phyloP scores from a whole-genome alignment of 352 stramenopile genomes.

The Phytophthora podocarpi region DNA sequence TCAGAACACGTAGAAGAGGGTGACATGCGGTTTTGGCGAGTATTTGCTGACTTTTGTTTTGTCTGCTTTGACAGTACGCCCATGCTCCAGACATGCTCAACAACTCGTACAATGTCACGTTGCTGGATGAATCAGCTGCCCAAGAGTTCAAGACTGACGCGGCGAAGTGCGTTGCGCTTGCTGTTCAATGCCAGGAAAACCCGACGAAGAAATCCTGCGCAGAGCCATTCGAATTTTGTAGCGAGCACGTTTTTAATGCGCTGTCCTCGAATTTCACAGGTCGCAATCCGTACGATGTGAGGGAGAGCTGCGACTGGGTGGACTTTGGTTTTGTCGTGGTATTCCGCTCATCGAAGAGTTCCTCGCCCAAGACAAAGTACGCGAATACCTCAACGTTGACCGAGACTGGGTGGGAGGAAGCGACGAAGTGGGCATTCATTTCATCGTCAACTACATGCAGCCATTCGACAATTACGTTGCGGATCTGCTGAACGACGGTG shows the following conservation, averaged over 20 bases:
- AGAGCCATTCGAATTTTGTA: slow-evolving; percentile 38
- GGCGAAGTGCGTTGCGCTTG: slow-evolving; percentile 37
- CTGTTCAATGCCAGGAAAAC: slow-evolving; percentile 39
- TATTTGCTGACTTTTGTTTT: not conserved
- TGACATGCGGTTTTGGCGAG: too few relatives aligned
- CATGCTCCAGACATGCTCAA: slow-evolving; percentile 48
- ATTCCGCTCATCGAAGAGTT: slow-evolving; percentile 46
- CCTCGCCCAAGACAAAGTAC: slow-evolving; percentile 51
- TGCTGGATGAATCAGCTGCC: slow-evolving; percentile 38
- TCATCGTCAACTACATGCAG: slow-evolving; percentile 82
- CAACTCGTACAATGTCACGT: slow-evolving; percentile 64
- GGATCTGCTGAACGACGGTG: slow-evolving; percentile 69
- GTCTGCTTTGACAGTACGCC: slow-evolving; percentile 13
- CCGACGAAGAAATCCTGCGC: slow-evolving; percentile 28
- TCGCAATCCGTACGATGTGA: slow-evolving; percentile 64
- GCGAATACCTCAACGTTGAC: slow-evolving; percentile 30
- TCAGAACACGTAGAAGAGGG: too few relatives aligned
- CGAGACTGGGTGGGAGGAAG: slow-evolving; percentile 52
- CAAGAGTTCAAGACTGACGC: slow-evolving; percentile 34
- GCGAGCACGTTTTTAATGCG: slow-evolving; percentile 29
- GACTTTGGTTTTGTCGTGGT: slow-evolving; percentile 41
- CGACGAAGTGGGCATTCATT: slow-evolving; percentile 84
- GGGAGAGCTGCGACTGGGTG: slow-evolving; percentile 42
- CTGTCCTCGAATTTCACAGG: slow-evolving; percentile 26
- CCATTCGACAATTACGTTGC: slow-evolving; percentile 83